phyloP scores from a whole-genome alignment of 306 rosid species.

The Citrullus colocynthis region DNA sequence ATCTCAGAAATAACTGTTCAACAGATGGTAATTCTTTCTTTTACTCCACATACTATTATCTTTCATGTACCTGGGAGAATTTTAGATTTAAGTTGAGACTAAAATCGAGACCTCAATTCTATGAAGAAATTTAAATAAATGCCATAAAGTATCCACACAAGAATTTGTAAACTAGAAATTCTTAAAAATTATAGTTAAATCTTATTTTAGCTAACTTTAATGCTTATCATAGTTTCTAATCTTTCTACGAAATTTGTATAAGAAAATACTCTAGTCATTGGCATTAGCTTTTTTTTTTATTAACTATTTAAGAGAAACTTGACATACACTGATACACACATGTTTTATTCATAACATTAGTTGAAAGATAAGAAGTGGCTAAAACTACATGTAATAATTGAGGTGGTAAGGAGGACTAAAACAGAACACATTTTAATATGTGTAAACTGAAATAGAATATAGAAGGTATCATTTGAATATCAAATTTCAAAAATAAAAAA shows the following conservation, averaged over 20 bases:
- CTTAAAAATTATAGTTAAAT: not conserved
- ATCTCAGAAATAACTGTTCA: not conserved
- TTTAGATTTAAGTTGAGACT: not conserved
- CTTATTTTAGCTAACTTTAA: not conserved
- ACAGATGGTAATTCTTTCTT: not conserved
- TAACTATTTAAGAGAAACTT: not conserved
- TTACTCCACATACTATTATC: not conserved
- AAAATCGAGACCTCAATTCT: not conserved
- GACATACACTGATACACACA: not conserved
- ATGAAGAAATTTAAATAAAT: not conserved
- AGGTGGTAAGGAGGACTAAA: too few relatives aligned
- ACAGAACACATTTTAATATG: too few relatives aligned
- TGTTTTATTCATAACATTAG: not conserved
- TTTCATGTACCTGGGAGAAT: not conserved
- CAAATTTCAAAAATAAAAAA: too few relatives aligned
- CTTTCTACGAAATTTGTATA: not conserved
- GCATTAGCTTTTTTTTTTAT: not conserved
- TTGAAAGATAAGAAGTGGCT: not conserved
- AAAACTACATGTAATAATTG: too few relatives aligned
- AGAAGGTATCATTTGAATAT: too few relatives aligned
- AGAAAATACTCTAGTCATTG: not conserved
- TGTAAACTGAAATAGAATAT: too few relatives aligned
- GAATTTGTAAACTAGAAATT: not conserved
- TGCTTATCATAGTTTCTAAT: too few relatives aligned
- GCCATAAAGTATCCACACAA: not conserved